Percentiles rank a stretch among this genome's conserved stretches.
These are phyloP conservation scores for Leptomonas pyrrhocoris DNA, from an alignment of 208 protist genomes.

Conservation along the genomic window DNA sequence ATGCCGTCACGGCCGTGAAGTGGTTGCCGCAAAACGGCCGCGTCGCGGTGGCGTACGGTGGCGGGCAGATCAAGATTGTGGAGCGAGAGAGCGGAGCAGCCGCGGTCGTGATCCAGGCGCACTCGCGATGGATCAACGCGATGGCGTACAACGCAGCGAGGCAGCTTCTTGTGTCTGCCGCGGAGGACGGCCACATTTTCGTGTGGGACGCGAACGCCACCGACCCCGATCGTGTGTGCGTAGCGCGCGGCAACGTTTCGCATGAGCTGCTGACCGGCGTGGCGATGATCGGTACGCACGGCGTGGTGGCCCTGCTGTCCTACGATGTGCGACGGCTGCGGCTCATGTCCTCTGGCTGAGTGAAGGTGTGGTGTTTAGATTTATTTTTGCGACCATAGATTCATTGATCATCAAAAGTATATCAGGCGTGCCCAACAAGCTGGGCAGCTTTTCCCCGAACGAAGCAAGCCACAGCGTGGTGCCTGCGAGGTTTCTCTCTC, in stretches of 20 bases:
- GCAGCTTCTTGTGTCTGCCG: constrained; percentile 40
- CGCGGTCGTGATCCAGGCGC: constrained; percentile 51
- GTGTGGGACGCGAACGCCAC: constrained; percentile 33
- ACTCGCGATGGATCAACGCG: constrained; percentile 68
- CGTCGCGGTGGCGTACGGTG: constrained; percentile 53
- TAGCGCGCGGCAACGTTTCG: constrained; percentile 11
- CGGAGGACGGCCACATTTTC: constrained; percentile 59
- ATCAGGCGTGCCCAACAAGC: too few species aligned
- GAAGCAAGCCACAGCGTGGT: too few species aligned
- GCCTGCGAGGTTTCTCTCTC: too few species aligned
- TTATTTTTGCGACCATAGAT: neutral
- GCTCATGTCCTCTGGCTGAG: neutral
- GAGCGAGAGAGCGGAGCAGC: constrained; percentile 31
- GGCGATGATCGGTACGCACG: constrained; percentile 11
- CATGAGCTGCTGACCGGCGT: constrained; percentile 36
- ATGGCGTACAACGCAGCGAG: constrained; percentile 31
- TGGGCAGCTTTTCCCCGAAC: too few species aligned
- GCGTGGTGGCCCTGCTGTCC: constrained; percentile 3
- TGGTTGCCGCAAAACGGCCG: constrained; percentile 18
- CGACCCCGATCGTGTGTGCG: constrained; percentile 4
- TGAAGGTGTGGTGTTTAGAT: too few species aligned
- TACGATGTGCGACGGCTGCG: constrained; percentile 28
- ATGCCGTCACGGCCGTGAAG: constrained; percentile 54
- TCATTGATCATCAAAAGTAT: too few species aligned
- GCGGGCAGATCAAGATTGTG: constrained; percentile 56